Base-by-base conservation (phyloP, 2,329 filamentous ascomycete genomes). In the Epicoccum nigrum region DNA sequence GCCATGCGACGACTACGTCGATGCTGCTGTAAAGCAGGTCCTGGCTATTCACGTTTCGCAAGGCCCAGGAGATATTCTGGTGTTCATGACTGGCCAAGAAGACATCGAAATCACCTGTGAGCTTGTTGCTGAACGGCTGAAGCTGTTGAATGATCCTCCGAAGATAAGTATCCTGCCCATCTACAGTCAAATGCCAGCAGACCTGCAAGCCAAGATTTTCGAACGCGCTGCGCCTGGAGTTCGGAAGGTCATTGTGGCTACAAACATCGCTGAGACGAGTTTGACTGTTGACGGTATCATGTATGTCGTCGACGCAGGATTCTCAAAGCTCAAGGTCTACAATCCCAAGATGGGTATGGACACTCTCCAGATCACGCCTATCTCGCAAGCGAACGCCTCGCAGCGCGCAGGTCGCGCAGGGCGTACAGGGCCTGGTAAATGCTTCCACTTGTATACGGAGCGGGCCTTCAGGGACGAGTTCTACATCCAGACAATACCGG, bases 331-430 rank as follows among this genome's bases (percentile, higher is more conserved):
- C 69, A 99, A 99, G 72, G 94, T 99, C 4, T 99, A 97, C 76
- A 99, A 99, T 66, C 92, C 94, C 5, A 89, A 92, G 45, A 97
- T 99, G 91, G 94, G 94, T 50, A 99, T 99, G 94, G 94, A 99
- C 68, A 97, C 93, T 0, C 83, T 99, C 12, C 94, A 97, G 68
- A 96, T 99, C 61, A 99, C 94, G 0, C 94, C 94, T 0, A 95
- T 99, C 45, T 97, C 92, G 2, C 94, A 99, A 72, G 94, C 94
- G 62, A 99, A 99, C 72, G 88, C 92, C 4, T 92, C 89, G 4
- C 94, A 99, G 70, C 86, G 94, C 65, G 93, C 94, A 32, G 94
- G 94, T 51, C 89, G 94, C 70, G 94, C 94, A 35, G 94, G 94
- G 15, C 85, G 94, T 63, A 99, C 95, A 7, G 94, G 94, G 0